phyloP scores from a whole-genome alignment of 495 filamentous ascomycete genomes.

The Xylaria intraflava region DNA sequence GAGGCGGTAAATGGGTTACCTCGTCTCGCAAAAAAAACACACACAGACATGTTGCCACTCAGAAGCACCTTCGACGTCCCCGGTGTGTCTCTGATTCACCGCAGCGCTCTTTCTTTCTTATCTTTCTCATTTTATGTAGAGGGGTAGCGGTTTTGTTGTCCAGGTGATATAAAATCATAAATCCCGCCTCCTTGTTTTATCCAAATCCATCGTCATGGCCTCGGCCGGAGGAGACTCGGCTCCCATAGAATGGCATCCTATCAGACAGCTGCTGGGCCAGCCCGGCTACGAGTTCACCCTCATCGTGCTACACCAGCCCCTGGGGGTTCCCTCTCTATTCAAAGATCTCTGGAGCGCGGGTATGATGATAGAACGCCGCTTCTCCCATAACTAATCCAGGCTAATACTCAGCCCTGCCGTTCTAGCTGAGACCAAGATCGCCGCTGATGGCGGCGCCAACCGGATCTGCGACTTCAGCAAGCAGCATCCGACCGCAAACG shows the following conservation, averaged over 20 bases:
- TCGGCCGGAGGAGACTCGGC: neutral
- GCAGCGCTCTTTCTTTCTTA: too few relatives aligned
- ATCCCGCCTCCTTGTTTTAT: too few relatives aligned
- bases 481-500: neutral
- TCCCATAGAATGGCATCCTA: constrained; percentile 24
- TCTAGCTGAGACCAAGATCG: constrained; percentile 55
- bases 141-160: too few relatives aligned
- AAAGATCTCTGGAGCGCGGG: constrained; percentile 52
- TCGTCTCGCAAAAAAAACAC: too few relatives aligned
- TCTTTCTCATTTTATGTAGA: too few relatives aligned
- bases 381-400: neutral
- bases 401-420: constrained; percentile 5
- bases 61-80: neutral
- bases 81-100: neutral
- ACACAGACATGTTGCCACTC: neutral
- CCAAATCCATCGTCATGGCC: constrained; percentile 7
- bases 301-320: constrained; percentile 66
- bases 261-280: constrained; percentile 18
- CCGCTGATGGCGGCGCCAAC: constrained; percentile 91
- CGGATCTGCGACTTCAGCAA: constrained; percentile 55
- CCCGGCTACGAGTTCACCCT: constrained; percentile 45
- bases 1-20: too few relatives aligned
- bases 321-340: constrained; percentile 46
- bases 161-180: too few relatives aligned
- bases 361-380: constrained; percentile 26